These are phyloP conservation scores for Physocladia obscura DNA, from an alignment of 192 early-diverging fungal species.

Conservation along the genomic window DNA sequence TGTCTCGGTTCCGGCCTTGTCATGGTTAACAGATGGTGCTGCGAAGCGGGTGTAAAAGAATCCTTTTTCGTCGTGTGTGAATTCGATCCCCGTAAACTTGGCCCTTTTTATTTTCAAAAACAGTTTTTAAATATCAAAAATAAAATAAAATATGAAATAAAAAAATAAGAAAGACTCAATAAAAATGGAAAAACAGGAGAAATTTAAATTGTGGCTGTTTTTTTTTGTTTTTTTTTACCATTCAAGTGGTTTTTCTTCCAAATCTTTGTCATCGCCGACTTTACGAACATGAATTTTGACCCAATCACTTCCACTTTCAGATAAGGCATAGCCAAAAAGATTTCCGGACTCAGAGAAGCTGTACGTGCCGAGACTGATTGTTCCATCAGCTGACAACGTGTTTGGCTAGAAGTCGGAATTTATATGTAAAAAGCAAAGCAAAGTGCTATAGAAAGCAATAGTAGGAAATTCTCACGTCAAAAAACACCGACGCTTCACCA, in stretches of 20 bases:
- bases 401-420: too few species aligned
- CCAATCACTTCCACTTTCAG: conserved; percentile 65
- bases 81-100: conserved; percentile 59
- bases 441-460: conserved; percentile 24
- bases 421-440: too few species aligned
- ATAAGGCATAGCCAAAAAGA: conserved; percentile 58
- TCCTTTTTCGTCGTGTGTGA: conserved; percentile 69
- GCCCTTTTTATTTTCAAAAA: conserved; percentile 34
- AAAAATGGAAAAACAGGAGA: too few species aligned
- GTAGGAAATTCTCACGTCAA: conserved; percentile 29
- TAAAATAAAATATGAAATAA: background rate
- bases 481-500: conserved; percentile 44
- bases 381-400: conserved; percentile 58
- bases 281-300: conserved; percentile 52
- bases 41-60: conserved; percentile 66
- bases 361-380: conserved; percentile 47
- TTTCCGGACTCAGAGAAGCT: conserved; percentile 59
- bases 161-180: too few species aligned
- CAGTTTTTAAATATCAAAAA: too few species aligned
- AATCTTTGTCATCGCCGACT: conserved; percentile 36
- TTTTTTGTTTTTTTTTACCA: conserved; percentile 24
- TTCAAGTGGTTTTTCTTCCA: conserved; percentile 40
- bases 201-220: too few species aligned
- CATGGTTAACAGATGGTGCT: conserved; percentile 26
- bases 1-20: conserved; percentile 61